Percentiles rank a stretch among this genome's conserved stretches.
phyloP scores from a whole-genome alignment of 2,329 filamentous ascomycete species.

The Pseudocercospora vitis region DNA sequence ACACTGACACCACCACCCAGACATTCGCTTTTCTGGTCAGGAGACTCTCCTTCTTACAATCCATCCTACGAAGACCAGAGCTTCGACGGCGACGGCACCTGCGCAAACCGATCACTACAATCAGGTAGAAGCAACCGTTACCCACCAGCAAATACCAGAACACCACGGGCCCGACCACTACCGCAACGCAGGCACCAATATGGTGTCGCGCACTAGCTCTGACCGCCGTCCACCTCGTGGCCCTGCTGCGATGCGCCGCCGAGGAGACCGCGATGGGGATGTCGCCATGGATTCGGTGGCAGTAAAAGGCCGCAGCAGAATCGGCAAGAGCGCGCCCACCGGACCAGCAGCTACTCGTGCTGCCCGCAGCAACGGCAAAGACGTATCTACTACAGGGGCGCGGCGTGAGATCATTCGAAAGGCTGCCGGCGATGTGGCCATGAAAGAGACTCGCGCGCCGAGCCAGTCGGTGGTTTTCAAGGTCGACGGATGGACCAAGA shows the following conservation, averaged over 20 bases:
- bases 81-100: background rate
- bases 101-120: too few species aligned
- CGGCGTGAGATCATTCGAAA: conserved; percentile 36
- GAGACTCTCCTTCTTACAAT: too few species aligned
- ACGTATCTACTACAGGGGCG: conserved; percentile 27
- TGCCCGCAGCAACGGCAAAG: conserved; percentile 18
- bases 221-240: conserved; percentile 9
- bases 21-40: too few species aligned
- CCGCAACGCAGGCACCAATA: conserved; percentile 4
- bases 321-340: conserved; percentile 31
- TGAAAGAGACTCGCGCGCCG: conserved; percentile 25
- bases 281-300: conserved; percentile 56
- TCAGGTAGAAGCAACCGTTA: too few species aligned
- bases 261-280: conserved; percentile 61
- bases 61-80: too few species aligned
- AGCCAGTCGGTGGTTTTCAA: conserved; percentile 35
- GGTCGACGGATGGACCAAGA: conserved; percentile 45
- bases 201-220: conserved; percentile 16
- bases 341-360: conserved; percentile 20
- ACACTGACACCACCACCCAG: too few species aligned
- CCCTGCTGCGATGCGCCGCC: conserved; percentile 10
- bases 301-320: conserved; percentile 34
- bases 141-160: background rate
- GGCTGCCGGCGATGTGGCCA: conserved; percentile 34
- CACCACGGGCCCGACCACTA: too few species aligned